These are phyloP conservation scores for Psilocybe azurescens DNA, from an alignment of 768 basidiomycete species.

Conservation along the genomic window DNA sequence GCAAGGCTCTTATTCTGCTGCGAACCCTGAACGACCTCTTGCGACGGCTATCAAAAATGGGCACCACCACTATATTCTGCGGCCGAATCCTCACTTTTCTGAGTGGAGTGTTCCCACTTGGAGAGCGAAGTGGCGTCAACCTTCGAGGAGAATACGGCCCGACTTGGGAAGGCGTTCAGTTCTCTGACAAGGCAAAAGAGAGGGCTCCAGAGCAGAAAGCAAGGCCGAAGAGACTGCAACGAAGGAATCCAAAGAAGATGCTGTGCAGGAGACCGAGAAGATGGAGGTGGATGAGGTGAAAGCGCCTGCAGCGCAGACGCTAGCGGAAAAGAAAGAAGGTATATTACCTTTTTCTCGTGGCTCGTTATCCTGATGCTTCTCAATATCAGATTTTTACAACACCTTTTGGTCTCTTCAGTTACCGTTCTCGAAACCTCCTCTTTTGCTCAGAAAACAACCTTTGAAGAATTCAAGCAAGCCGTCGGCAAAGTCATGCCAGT, in stretches of 20 bases:
- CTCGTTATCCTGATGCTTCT: background rate
- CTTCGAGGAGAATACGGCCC: conserved; percentile 87
- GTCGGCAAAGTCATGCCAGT: conserved; percentile 77
- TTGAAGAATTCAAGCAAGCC: conserved; percentile 70
- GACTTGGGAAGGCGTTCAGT: conserved; percentile 71
- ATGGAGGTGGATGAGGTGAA: conserved; percentile 71
- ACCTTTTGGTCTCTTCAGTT: conserved; percentile 91
- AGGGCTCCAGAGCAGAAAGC: conserved; percentile 31
- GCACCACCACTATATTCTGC: conserved; percentile 84
- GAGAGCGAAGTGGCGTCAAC: conserved; percentile 92
- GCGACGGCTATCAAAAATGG: conserved; percentile 85
- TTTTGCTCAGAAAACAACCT: conserved; percentile 58
- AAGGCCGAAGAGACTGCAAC: conserved; percentile 28
- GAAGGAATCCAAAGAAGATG: conserved; percentile 20
- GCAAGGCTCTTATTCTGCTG: conserved; percentile 84
- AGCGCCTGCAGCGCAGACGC: conserved; percentile 28
- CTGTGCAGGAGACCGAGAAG: conserved; percentile 45
- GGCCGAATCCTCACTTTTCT: conserved; percentile 90
- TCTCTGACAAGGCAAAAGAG: conserved; percentile 39
- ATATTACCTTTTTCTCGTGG: background rate
- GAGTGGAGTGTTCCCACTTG: conserved; percentile 83
- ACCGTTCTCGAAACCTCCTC: conserved; percentile 80
- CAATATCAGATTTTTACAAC: conserved; percentile 71
- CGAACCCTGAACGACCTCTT: conserved; percentile 88
- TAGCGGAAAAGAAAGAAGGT: conserved; percentile 68